Evolutionary conservation across 495 filamentous ascomycete genomes (phyloP).

Genomic region (Xylaria scruposa): DNA sequence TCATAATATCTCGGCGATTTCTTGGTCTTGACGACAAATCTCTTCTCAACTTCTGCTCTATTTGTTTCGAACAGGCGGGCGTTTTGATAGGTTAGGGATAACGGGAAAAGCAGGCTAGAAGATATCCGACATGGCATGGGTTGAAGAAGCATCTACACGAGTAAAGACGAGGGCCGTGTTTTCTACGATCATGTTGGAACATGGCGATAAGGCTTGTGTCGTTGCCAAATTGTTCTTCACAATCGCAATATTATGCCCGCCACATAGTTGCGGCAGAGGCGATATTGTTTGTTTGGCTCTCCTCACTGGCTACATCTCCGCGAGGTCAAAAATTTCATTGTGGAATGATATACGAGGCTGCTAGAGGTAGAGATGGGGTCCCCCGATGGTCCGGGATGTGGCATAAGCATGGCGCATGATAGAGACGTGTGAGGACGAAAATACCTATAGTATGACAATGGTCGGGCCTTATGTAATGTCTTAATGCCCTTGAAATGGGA

Average conservation of each 20-base stretch:
- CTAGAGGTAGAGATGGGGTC: slow-evolving; percentile 25
- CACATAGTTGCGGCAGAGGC: not conserved
- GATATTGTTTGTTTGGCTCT: not conserved
- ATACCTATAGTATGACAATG: slow-evolving; percentile 4
- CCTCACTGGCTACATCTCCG: slow-evolving; percentile 15
- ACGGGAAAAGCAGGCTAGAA: slow-evolving; percentile 26
- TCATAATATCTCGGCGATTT: slow-evolving; percentile 38
- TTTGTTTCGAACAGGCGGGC: slow-evolving; percentile 25
- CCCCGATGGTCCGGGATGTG: slow-evolving; percentile 16
- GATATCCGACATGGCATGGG: slow-evolving; percentile 1
- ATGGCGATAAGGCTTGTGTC: not conserved
- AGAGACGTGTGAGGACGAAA: slow-evolving; percentile 18
- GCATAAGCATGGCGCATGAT: slow-evolving; percentile 23
- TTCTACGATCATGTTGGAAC: not conserved
- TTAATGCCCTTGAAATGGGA: slow-evolving; percentile 7
- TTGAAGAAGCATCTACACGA: slow-evolving; percentile 10
- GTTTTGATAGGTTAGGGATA: slow-evolving; percentile 26
- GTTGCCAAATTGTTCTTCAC: not conserved
- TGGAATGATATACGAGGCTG: slow-evolving; percentile 25
- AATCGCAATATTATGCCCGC: not conserved
- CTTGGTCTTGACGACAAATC: slow-evolving; percentile 22
- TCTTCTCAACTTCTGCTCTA: slow-evolving; percentile 26
- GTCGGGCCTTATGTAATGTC: slow-evolving; percentile 7
- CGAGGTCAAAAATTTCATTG: slow-evolving; percentile 23
- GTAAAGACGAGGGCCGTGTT: not conserved